Percentiles rank a stretch among this genome's conserved stretches.
These are phyloP conservation scores for Plasmodium chabaudi DNA, from an alignment of 169 alveolate genomes.

Conservation along the genomic window DNA sequence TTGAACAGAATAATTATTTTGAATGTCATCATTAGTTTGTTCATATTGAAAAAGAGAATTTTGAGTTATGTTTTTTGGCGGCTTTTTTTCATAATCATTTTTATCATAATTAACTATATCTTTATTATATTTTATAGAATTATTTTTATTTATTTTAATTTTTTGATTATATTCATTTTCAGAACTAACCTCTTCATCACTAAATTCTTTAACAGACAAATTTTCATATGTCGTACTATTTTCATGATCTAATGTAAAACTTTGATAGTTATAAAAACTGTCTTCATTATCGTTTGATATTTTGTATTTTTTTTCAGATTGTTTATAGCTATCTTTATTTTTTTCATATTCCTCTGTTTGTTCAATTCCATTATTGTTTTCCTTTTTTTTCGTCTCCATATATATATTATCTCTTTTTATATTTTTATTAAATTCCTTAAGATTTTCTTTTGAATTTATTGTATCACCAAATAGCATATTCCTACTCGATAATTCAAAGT, in stretches of 20 bases:
- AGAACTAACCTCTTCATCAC: slow-evolving; percentile 55
- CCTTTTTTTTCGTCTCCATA: slow-evolving; percentile 15
- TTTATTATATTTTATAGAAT: background rate
- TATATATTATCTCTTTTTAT: slow-evolving; percentile 8
- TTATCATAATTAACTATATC: background rate
- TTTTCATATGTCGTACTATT: slow-evolving; percentile 40
- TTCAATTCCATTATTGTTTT: slow-evolving; percentile 11
- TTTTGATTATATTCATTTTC: slow-evolving; percentile 66
- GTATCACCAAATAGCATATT: slow-evolving; percentile 8
- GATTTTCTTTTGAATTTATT: slow-evolving; percentile 17
- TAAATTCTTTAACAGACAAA: slow-evolving; percentile 63
- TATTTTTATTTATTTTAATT: slow-evolving; percentile 14
- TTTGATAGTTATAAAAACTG: background rate
- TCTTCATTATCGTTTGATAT: background rate
- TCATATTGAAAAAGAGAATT: background rate
- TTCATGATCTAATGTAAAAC: slow-evolving; percentile 13
- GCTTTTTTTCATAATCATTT: slow-evolving; percentile 16
- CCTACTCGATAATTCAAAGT: slow-evolving; percentile 8
- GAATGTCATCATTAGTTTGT: background rate
- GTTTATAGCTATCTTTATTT: slow-evolving; percentile 25
- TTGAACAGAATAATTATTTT: background rate
- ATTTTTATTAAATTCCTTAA: slow-evolving; percentile 17
- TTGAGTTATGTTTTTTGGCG: slow-evolving; percentile 2
- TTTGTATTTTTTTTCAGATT: slow-evolving; percentile 12
- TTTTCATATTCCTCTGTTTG: slow-evolving; percentile 1